Evolutionary conservation across 2,329 filamentous ascomycete species (phyloP), one percentile per base, ranked within the genome.

Genomic region (Claviceps lovelessii): DNA sequence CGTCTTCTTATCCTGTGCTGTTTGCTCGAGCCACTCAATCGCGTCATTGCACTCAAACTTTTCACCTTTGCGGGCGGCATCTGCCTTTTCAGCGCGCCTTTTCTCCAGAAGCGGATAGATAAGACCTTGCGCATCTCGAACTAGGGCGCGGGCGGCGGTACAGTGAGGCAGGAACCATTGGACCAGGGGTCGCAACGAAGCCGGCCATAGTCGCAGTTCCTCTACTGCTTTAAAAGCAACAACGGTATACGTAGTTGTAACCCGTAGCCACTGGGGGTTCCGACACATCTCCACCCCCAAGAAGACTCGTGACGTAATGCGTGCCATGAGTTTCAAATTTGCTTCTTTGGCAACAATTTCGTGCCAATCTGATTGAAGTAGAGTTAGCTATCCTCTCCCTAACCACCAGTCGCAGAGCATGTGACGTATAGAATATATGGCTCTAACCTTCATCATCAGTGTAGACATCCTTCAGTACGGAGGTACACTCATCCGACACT

Each of bases 221-320:
- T 52, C 51, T 3, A 52, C 51, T 59, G 47, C 62, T 51, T 61
- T 51, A 61, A 76, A 67, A 46, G 63, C 61, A 56, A 73, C 65
- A n/a, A 70, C 55, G 9, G 72, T 71, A 59, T 74, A 76, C 31
- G 67, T 63, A 62, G 73, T 65, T 47, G 71, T 62, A 53, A 76
- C 69, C 0, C 70, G 62, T 19, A 77, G 67, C 76, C 76, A 79
- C 41, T 68, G 63, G 35, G 70, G 61, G 58, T 78, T 68, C 6
- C 72, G 72, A 61, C 73, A 75, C 13, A 76, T 60, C 4, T 67
- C 63, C 4, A 63, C 59, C 4, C 76, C 76, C 2, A 78, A 62
- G 56, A 78, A 78, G 3, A 77, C 69, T 5, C 74, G 67, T 1
- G 76, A 73, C 0, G 76, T 76, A 11, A 79, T 59, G 9, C 75